Percentiles rank a stretch among this genome's conserved stretches.
Evolutionary conservation across 2,329 filamentous ascomycete genomes (phyloP).

Genomic region (Knufia fluminis): DNA sequence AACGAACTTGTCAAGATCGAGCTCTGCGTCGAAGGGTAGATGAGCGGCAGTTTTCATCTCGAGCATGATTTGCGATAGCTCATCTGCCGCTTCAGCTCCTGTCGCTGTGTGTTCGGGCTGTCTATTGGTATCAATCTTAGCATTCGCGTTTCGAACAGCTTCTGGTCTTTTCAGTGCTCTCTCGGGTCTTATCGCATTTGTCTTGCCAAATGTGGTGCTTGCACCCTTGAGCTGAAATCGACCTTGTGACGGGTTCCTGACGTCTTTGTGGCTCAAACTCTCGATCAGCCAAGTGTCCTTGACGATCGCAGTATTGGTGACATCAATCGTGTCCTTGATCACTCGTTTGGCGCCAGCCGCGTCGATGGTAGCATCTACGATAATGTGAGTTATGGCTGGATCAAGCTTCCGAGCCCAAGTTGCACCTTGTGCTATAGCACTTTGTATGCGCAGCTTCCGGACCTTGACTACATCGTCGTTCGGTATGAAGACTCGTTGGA

Average conservation of each 20-base stretch:
- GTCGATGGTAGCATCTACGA: conserved; percentile 53
- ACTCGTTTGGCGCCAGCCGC: conserved; percentile 1
- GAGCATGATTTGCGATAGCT: conserved; percentile 55
- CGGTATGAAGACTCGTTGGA: conserved; percentile 59
- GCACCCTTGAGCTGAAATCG: conserved; percentile 46
- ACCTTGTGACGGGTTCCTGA: conserved; percentile 51
- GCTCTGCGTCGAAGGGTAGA: conserved; percentile 5
- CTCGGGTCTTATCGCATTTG: too few species aligned
- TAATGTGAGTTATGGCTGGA: conserved; percentile 10
- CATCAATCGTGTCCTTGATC: conserved; percentile 12
- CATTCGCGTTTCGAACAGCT: not conserved
- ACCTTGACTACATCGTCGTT: conserved; percentile 63
- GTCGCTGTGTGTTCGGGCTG: not conserved
- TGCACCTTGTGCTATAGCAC: conserved; percentile 66
- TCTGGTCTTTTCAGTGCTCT: too few species aligned
- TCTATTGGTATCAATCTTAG: not conserved
- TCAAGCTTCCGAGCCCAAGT: conserved; percentile 54
- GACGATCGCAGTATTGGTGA: conserved; percentile 31
- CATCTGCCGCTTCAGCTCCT: conserved; percentile 34
- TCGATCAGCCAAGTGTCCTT: conserved; percentile 61
- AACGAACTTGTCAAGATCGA: conserved; percentile 46
- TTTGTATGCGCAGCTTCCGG: conserved; percentile 62
- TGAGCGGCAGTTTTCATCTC: conserved; percentile 40
- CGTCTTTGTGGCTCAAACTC: conserved; percentile 49
- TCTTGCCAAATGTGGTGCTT: not conserved